phyloP scores from a whole-genome alignment of 139 green algal species.

The Chlamydomonas incerta region DNA sequence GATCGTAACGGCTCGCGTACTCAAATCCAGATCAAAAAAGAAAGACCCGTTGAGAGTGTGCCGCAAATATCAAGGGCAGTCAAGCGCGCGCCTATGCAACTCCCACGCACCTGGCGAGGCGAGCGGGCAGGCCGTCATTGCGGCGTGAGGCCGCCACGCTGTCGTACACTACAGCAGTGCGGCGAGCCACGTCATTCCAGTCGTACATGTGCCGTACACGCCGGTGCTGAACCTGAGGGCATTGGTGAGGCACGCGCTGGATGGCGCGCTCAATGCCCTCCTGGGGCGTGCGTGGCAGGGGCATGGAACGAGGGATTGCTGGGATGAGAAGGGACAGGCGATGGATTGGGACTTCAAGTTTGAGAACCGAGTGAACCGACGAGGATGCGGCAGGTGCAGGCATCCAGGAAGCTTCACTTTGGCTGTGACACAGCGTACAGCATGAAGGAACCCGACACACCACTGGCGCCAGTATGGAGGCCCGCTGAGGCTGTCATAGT shows the following conservation, averaged over 20 bases:
- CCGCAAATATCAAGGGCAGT: background rate
- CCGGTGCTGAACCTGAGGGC: slow-evolving; percentile 67
- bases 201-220: slow-evolving; percentile 87
- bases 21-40: background rate
- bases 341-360: background rate
- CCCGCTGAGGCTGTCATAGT: too few species aligned
- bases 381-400: too few species aligned
- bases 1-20: too few species aligned
- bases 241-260: background rate
- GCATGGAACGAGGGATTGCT: background rate
- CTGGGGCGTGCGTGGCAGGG: background rate
- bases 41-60: background rate
- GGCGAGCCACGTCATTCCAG: slow-evolving; percentile 86
- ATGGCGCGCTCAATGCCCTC: slow-evolving; percentile 48
- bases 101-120: slow-evolving; percentile 5
- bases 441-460: too few species aligned
- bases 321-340: background rate
- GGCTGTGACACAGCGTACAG: too few species aligned
- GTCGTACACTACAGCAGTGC: slow-evolving; percentile 87
- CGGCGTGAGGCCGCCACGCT: slow-evolving; percentile 13
- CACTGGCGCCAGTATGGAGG: too few species aligned
- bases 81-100: background rate
- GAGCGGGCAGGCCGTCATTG: slow-evolving; percentile 49
- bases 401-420: too few species aligned
- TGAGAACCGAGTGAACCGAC: too few species aligned